These are phyloP conservation scores for Conringia planisiliqua DNA, from an alignment of 345 rosid species.

Conservation along the genomic window DNA sequence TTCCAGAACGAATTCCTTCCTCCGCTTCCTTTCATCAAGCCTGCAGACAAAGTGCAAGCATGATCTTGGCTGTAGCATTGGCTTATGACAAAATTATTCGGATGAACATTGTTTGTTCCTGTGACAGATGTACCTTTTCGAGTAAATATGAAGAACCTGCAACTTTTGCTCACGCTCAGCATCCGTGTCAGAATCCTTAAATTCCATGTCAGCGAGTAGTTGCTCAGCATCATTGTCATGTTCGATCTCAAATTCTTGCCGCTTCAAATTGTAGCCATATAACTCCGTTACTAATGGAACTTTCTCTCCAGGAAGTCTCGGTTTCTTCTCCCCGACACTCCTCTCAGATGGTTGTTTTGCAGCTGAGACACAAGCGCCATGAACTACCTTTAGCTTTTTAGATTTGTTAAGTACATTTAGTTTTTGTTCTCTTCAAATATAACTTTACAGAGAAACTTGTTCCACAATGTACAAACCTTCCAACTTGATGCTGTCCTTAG, in stretches of 20 bases:
- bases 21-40: conserved; percentile 96
- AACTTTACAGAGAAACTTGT: neutral
- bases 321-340: conserved; percentile 90
- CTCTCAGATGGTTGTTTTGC: conserved; percentile 69
- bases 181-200: conserved; percentile 67
- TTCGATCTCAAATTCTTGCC: conserved; percentile 94
- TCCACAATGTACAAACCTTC: conserved; percentile 54
- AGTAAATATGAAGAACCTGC: conserved; percentile 75
- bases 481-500: conserved; percentile 53
- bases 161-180: conserved; percentile 77
- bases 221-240: conserved; percentile 97
- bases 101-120: neutral
- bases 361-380: conserved; percentile 24
- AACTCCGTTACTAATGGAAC: conserved; percentile 68
- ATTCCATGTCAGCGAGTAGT: conserved; percentile 91
- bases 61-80: conserved; percentile 8
- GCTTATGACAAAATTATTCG: neutral
- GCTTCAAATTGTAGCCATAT: conserved; percentile 85
- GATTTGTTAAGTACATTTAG: neutral
- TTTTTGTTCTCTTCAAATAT: neutral
- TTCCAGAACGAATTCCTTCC: conserved; percentile 83
- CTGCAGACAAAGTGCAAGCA: conserved; percentile 42
- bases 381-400: neutral
- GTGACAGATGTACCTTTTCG: conserved; percentile 55
- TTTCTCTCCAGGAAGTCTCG: conserved; percentile 60